Percentiles rank a stretch among this genome's conserved stretches.
Evolutionary conservation across 306 rosid species (phyloP).

Genomic region (Mimosa pudica): DNA sequence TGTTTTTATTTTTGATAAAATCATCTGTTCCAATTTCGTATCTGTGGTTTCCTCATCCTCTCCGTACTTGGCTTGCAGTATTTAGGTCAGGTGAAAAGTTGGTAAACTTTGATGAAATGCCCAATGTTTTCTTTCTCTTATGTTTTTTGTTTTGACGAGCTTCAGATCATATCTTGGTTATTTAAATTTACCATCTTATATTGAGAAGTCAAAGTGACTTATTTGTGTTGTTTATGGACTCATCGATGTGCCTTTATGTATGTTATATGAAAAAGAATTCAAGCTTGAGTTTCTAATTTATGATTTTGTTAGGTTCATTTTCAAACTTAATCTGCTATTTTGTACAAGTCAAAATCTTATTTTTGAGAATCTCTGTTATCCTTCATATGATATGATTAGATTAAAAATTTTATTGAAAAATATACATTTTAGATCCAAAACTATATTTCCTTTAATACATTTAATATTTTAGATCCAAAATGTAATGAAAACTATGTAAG

Average conservation of each 20-base stretch:
- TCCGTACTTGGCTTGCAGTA: neutral
- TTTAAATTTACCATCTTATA: neutral
- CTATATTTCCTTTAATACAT: too few species aligned
- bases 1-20: constrained; percentile 1
- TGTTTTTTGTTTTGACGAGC: neutral
- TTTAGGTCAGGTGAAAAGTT: neutral
- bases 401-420: neutral
- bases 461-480: constrained; percentile 4
- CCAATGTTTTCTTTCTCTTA: neutral
- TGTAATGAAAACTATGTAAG: neutral
- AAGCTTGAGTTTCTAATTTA: neutral
- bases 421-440: neutral
- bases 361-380: neutral
- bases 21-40: neutral
- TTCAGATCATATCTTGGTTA: neutral
- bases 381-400: neutral
- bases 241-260: neutral
- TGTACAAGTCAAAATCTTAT: neutral
- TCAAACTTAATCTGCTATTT: neutral
- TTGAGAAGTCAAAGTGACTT: constrained; percentile 16
- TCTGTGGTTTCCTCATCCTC: neutral
- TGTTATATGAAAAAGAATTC: neutral
- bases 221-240: neutral
- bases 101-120: neutral
- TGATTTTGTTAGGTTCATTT: neutral